Conservation (phyloP, 2,329 filamentous ascomycete genomes). For the Neurospora sp. region DNA sequence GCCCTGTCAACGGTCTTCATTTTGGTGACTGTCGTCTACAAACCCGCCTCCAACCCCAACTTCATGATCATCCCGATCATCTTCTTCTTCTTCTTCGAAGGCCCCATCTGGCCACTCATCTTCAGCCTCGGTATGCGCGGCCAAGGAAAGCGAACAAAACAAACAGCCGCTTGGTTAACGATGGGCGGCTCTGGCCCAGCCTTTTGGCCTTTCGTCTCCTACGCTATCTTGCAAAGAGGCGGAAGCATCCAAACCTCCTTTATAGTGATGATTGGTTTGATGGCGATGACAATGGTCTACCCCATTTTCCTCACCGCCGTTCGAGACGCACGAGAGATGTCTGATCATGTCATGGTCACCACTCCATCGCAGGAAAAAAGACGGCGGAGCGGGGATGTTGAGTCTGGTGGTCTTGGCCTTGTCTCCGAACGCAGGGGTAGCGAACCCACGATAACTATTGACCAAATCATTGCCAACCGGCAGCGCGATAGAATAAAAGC, state of each 20-base stretch:
- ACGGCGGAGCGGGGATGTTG: background rate
- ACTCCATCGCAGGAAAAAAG: background rate
- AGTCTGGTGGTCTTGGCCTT: background rate
- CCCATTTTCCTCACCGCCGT: conserved; percentile 38
- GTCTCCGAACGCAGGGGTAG: background rate
- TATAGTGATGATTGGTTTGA: conserved; percentile 48
- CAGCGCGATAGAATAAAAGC: background rate
- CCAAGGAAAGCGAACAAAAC: conserved; percentile 70
- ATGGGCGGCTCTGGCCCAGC: conserved; percentile 66
- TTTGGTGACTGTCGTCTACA: conserved; percentile 34
- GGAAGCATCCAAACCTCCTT: conserved; percentile 55
- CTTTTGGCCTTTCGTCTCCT: conserved; percentile 65
- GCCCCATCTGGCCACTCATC: conserved; percentile 73
- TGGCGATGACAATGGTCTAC: conserved; percentile 37
- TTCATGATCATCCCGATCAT: conserved; percentile 51
- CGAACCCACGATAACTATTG: background rate
- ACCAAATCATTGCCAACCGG: background rate
- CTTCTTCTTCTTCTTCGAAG: conserved; percentile 71
- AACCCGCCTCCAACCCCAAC: conserved; percentile 32
- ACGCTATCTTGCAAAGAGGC: conserved; percentile 51
- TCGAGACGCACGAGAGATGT: conserved; percentile 33
- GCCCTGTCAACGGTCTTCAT: conserved; percentile 49
- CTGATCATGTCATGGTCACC: conserved; percentile 16
- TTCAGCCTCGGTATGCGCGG: conserved; percentile 73
- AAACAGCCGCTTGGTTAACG: conserved; percentile 67